phyloP scores from a whole-genome alignment of 352 stramenopile species.

The Pythium grandisporangium region DNA sequence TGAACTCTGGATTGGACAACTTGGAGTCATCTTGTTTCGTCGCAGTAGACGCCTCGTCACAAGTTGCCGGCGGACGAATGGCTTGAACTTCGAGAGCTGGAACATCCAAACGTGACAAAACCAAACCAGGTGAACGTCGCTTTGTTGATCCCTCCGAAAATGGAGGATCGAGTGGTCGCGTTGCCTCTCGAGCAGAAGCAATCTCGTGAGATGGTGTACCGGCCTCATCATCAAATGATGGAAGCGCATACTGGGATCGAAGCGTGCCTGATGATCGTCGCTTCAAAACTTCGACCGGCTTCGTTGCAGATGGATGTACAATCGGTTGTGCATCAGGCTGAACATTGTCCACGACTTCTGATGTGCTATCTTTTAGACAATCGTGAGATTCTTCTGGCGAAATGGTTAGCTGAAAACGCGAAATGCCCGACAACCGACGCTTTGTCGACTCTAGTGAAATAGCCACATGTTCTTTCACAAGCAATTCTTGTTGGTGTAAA shows the following conservation, averaged over 20 bases:
- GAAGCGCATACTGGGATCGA: not conserved
- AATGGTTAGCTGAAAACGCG: not conserved
- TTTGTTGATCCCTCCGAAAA: not conserved
- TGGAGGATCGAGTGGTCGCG: not conserved
- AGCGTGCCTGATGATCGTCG: not conserved
- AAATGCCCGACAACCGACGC: constrained; percentile 3
- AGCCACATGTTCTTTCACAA: constrained; percentile 17
- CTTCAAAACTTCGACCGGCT: not conserved
- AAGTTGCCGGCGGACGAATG: too few species aligned
- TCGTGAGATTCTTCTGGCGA: not conserved
- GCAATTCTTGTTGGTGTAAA: constrained; percentile 19
- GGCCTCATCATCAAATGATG: not conserved
- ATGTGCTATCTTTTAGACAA: not conserved
- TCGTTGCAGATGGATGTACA: not conserved
- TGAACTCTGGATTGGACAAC: too few species aligned
- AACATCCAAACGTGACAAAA: not conserved
- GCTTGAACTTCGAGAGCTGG: too few species aligned
- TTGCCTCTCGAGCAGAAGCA: not conserved
- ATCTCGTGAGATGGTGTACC: not conserved
- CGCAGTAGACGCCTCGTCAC: too few species aligned
- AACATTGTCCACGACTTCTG: not conserved
- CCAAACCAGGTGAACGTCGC: not conserved
- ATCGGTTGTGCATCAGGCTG: not conserved
- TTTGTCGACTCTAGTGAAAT: constrained; percentile 10
- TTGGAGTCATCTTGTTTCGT: too few species aligned